Conservation (phyloP, 2,329 filamentous ascomycete species). For the Phyllosticta capitalensis region DNA sequence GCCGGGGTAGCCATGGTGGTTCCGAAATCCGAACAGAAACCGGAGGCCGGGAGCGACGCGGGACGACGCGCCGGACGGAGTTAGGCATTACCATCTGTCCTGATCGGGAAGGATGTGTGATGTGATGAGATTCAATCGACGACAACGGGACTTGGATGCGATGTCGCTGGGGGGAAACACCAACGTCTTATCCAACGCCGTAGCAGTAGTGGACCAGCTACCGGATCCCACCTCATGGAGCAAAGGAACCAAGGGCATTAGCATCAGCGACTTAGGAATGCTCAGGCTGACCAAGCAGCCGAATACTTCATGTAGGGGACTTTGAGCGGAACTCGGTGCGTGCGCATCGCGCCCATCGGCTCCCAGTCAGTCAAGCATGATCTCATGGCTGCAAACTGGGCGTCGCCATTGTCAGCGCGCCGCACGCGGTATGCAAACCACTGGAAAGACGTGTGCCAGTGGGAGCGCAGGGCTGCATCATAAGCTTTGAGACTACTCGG, state of each 20-base stretch:
- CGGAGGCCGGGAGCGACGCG: neutral
- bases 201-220: too few species aligned
- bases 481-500: neutral
- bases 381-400: neutral
- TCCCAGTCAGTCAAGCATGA: neutral
- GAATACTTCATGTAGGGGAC: neutral
- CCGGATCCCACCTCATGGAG: too few species aligned
- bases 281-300: neutral
- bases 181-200: too few species aligned
- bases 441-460: neutral
- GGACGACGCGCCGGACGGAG: neutral
- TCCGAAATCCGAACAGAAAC: neutral
- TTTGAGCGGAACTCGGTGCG: neutral
- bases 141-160: too few species aligned
- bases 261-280: neutral
- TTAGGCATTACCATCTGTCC: neutral
- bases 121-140: too few species aligned
- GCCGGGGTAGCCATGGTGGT: neutral
- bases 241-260: too few species aligned
- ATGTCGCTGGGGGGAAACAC: too few species aligned
- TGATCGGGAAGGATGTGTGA: neutral
- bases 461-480: neutral
- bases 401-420: neutral
- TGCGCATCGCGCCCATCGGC: neutral
- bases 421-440: neutral